Evolutionary conservation across 176 grass and related monocot genomes (phyloP).

Genomic region (Microstegium vimineum): DNA sequence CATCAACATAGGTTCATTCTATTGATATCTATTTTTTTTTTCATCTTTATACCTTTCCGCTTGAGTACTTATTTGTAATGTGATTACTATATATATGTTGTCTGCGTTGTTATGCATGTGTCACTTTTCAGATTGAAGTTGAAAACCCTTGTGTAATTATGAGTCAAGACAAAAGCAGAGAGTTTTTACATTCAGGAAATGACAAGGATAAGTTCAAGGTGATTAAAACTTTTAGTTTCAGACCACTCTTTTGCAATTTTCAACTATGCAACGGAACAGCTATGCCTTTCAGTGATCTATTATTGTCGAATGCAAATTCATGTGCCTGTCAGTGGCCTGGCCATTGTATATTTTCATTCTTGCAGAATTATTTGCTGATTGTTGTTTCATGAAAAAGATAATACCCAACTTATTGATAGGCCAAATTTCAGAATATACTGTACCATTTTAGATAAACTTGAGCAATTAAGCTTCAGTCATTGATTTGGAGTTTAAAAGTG

Average conservation of each 20-base stretch:
- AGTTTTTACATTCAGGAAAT: conserved; percentile 95
- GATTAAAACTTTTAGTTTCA: conserved; percentile 15
- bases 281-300: neutral
- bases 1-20: conserved; percentile 9
- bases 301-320: neutral
- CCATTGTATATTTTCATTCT: too few relatives aligned
- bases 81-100: conserved; percentile 3
- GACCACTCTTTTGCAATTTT: neutral
- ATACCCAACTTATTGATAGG: too few relatives aligned
- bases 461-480: neutral
- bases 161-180: conserved; percentile 97
- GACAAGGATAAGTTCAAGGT: conserved; percentile 96
- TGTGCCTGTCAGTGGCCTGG: neutral
- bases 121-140: conserved; percentile 77
- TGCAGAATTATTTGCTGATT: too few relatives aligned
- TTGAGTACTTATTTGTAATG: conserved; percentile 15
- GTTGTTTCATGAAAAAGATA: too few relatives aligned
- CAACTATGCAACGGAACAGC: neutral
- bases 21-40: neutral
- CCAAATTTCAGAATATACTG: conserved; percentile 1
- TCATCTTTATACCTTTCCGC: neutral
- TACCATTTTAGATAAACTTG: conserved; percentile 12
- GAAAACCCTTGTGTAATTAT: conserved; percentile 99
- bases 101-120: conserved; percentile 22
- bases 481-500: conserved; percentile 10